Evolutionary conservation across 495 filamentous ascomycete species (phyloP).

Genomic region (Neurospora tetrasperma): DNA sequence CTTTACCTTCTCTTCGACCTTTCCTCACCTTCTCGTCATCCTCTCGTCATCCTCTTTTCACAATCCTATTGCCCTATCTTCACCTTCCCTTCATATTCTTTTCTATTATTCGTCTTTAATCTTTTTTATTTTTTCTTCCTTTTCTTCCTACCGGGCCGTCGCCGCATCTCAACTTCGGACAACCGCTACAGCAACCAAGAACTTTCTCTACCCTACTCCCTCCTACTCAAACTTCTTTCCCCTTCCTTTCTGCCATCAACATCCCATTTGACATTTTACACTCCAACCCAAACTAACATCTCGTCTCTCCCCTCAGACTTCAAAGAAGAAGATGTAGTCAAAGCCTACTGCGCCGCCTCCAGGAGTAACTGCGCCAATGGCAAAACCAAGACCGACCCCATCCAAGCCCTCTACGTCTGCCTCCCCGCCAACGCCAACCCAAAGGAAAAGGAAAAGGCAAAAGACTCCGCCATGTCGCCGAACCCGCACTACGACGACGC

Average conservation of each 20-base stretch:
- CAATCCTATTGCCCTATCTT: no score
- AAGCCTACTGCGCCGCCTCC: conserved; percentile 30
- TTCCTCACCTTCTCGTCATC: fast-evolving
- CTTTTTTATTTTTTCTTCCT: not conserved
- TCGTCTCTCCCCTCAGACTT: conserved; percentile 18
- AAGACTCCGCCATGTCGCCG: not conserved
- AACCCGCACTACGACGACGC: not conserved
- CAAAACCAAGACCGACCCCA: conserved; percentile 28
- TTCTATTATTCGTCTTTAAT: not conserved
- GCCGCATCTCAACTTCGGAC: no score
- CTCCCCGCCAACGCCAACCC: conserved; percentile 18
- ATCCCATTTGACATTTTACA: not conserved
- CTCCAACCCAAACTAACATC: no score
- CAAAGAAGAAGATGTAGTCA: conserved; percentile 26
- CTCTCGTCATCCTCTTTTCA: not conserved
- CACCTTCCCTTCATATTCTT: not conserved
- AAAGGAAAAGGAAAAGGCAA: conserved; percentile 1
- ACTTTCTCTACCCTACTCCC: not conserved
- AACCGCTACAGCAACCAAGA: no score
- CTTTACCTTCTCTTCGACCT: not conserved
- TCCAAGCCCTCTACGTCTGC: conserved; percentile 33
- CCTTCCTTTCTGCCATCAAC: not conserved
- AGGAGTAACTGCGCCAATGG: conserved; percentile 27
- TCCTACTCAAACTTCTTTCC: not conserved
- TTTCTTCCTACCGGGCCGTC: not conserved